Conservation (phyloP, 2,329 filamentous ascomycete species). For the Fusarium begoniae region DNA sequence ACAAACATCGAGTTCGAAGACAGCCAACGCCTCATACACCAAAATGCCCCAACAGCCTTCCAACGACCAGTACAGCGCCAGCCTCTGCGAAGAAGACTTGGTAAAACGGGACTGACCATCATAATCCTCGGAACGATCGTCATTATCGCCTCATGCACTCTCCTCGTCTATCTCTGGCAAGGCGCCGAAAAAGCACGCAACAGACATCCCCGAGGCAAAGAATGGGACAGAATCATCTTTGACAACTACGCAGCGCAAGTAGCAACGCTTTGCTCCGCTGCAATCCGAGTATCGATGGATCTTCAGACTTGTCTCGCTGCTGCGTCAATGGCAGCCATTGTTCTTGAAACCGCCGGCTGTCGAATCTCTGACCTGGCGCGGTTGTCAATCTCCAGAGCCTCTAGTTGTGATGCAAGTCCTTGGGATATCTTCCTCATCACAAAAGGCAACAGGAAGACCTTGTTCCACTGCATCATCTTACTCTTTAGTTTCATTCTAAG, state of each 20-base stretch:
- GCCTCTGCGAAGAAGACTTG: not conserved
- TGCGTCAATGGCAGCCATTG: constrained; percentile 10
- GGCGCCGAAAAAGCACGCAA: not conserved
- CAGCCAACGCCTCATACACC: not conserved
- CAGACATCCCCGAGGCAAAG: not conserved
- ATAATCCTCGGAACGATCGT: not conserved
- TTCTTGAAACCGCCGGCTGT: not conserved
- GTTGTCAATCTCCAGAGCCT: not conserved
- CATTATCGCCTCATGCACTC: not conserved
- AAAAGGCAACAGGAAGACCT: fast-evolving
- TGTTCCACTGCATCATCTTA: not conserved
- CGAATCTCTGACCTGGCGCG: not conserved
- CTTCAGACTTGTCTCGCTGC: not conserved
- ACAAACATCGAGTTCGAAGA: not conserved
- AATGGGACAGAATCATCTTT: constrained; percentile 9
- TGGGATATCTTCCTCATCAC: not conserved
- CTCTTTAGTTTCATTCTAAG: not conserved
- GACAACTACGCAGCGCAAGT: not conserved
- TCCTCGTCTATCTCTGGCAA: constrained; percentile 17
- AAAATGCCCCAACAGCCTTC: not conserved
- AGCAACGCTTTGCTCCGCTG: constrained; percentile 12
- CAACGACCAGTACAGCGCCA: not conserved
- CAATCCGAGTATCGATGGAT: not conserved
- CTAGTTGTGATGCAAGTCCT: not conserved
- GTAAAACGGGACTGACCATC: not conserved